Conservation (phyloP, 345 rosid species). For the Hibiscus syriacus region DNA sequence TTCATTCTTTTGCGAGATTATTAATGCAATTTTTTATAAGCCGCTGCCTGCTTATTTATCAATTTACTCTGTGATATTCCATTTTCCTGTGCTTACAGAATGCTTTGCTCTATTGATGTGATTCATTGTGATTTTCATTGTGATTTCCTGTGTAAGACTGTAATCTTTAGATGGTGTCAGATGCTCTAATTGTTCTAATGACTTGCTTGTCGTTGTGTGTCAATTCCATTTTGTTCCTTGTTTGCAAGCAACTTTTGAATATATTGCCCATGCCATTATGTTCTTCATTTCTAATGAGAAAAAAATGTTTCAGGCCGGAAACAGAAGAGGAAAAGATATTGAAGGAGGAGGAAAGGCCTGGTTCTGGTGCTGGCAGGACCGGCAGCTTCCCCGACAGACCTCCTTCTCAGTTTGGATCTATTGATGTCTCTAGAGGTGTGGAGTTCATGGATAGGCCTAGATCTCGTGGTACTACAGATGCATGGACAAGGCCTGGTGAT, state of each 20-base stretch:
- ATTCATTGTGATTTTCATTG: neutral
- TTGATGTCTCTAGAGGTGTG: too few species aligned
- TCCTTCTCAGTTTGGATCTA: too few species aligned
- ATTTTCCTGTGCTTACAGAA: neutral
- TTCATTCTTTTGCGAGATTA: neutral
- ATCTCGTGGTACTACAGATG: too few species aligned
- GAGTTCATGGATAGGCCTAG: too few species aligned
- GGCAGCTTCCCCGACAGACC: too few species aligned
- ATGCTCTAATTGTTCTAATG: neutral
- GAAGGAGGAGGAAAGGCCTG: constrained; percentile 68
- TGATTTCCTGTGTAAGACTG: neutral
- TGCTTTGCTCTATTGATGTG: neutral
- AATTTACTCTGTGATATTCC: neutral
- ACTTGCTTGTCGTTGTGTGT: neutral
- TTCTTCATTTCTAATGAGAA: neutral
- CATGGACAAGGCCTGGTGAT: too few species aligned
- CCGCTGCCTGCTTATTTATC: neutral
- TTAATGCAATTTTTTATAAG: neutral
- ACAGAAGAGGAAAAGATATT: constrained; percentile 67
- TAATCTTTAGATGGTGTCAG: neutral
- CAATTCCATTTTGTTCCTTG: neutral
- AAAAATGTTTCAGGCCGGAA: constrained; percentile 58
- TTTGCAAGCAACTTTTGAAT: neutral
- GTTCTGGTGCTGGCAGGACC: too few species aligned
- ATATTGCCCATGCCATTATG: neutral